These are phyloP conservation scores for Ammopiptanthus mongolicus DNA, from an alignment of 306 rosid genomes.

Conservation along the genomic window DNA sequence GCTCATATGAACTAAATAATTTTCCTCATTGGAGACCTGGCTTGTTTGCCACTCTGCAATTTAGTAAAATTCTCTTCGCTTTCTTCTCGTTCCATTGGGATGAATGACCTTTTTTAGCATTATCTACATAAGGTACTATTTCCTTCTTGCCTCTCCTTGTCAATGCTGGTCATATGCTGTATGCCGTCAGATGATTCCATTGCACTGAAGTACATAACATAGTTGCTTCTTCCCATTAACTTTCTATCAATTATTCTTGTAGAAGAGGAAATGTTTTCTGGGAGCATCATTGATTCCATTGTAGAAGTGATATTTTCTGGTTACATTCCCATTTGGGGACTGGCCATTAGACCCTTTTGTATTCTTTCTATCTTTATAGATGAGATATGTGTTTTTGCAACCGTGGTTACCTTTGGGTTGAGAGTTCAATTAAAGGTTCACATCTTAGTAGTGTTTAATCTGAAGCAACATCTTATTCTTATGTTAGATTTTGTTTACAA, in stretches of 20 bases:
- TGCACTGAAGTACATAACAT: background rate
- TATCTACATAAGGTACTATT: background rate
- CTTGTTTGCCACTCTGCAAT: background rate
- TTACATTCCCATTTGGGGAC: background rate
- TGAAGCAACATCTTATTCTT: background rate
- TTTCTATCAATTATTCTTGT: background rate
- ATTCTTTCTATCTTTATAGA: background rate
- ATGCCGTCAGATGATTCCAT: background rate
- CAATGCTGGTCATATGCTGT: background rate
- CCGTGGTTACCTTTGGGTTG: background rate
- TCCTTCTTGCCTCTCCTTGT: background rate
- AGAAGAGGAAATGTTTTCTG: background rate
- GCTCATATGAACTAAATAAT: background rate
- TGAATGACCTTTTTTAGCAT: background rate
- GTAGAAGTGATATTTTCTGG: background rate
- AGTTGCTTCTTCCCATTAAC: background rate
- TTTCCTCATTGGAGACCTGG: background rate
- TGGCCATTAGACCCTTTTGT: background rate
- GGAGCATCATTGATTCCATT: background rate
- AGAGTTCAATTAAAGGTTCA: slow-evolving; percentile 4
- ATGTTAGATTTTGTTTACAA: background rate
- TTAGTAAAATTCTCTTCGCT: background rate
- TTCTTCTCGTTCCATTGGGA: background rate
- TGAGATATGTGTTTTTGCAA: background rate
- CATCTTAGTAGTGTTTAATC: background rate